Evolutionary conservation across 2,329 filamentous ascomycete genomes (phyloP), one percentile per base, ranked within the genome.

Genomic region (Huntiella moniliformis): DNA sequence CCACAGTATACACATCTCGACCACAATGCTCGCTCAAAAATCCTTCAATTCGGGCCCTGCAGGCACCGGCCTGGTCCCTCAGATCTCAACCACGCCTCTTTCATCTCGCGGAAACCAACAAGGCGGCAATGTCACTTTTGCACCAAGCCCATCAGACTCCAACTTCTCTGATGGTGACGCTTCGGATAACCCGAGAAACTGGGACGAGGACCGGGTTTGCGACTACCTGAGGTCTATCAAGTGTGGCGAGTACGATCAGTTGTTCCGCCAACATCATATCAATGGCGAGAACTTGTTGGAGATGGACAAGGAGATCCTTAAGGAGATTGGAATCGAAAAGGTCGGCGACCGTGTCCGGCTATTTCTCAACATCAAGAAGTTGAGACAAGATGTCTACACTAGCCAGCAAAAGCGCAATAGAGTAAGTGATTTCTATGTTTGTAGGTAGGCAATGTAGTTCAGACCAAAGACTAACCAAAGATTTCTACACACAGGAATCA

Each of bases 281-380:
- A 98, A 91, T 58, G 91, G 91, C 56, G 86, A 95, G 64, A 95
- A 93, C 58, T 68, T 98, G 38, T 71, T 98, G 54, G 91, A 98
- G 63, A 88, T 95, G 70, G 91, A 98, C 62, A 92, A 94, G 67
- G 80, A 86, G 47, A 85, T 93, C 36, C 70, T 98, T 52, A 92
- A 94, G 62, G 91, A 98, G 61, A 93, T 98, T 76, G 91, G 91
- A 38, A 88, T 98, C 54, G 92, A 94, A 54, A 98, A 96, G 63
- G 83, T 98, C 53, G 91, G 91, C 52, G 91, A 98, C 61, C 79
- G 91, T 45, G 88, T 98, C 33, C 82, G 88, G 52, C 79, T 98
- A 51, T 87, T 85, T 56, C 71, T 87, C 51, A 79, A 79, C 53
- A 86, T 88, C 58, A 88, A 88, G 65, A 82, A 85, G 60, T 67